Percentiles rank a stretch among this genome's conserved stretches.
Conservation (phyloP, 331 rosid genomes). For the Pyracantha coccinea region DNA sequence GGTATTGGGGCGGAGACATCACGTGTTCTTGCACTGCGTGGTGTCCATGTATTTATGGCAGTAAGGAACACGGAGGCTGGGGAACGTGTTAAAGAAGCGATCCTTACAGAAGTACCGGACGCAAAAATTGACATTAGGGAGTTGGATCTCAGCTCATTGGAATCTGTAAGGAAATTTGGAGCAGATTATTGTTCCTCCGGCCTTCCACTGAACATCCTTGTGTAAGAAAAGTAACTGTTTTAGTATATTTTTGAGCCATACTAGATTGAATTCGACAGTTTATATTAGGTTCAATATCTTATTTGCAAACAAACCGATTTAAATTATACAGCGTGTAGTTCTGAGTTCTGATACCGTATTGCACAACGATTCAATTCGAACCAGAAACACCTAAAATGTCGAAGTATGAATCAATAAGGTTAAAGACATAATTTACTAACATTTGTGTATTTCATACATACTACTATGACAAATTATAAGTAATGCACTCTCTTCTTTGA, state of each 20-base stretch:
- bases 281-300: not conserved
- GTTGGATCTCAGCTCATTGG: constrained; percentile 69
- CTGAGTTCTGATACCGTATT: not conserved
- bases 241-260: not conserved
- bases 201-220: constrained; percentile 56
- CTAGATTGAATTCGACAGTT: not conserved
- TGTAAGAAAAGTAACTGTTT: constrained; percentile 33
- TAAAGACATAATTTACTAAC: not conserved
- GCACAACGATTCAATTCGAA: not conserved
- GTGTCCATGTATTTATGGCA: constrained; percentile 86
- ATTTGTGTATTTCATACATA: not conserved
- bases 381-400: not conserved
- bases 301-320: not conserved
- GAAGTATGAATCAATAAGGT: not conserved
- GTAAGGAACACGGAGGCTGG: constrained; percentile 68
- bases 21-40: constrained; percentile 55
- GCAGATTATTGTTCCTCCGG: constrained; percentile 49
- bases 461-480: not conserved
- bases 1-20: constrained; percentile 72
- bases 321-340: too few species aligned
- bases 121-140: constrained; percentile 71
- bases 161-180: constrained; percentile 75
- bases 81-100: constrained; percentile 33
- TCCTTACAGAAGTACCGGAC: constrained; percentile 39
- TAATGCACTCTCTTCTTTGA: not conserved